Percentiles rank a stretch among this genome's conserved stretches.
phyloP scores from a whole-genome alignment of 2,329 filamentous ascomycete species.

The Colletotrichum lupini region DNA sequence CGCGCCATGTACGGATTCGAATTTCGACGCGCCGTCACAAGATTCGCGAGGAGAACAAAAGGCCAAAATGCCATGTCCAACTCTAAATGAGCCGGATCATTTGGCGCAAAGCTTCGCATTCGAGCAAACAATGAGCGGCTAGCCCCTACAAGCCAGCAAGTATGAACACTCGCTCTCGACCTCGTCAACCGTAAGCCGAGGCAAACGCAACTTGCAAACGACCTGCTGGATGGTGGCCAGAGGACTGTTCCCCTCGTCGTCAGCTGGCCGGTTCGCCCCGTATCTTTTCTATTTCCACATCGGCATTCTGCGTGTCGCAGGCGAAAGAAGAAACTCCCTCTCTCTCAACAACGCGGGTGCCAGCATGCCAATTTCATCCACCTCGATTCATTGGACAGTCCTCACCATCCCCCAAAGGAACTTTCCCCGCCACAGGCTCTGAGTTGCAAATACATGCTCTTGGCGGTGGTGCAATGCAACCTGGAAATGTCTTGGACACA shows the following conservation, averaged over 20 bases:
- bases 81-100: background rate
- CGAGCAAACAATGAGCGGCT: background rate
- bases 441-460: constrained; percentile 8
- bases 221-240: background rate
- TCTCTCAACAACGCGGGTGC: constrained; percentile 5
- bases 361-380: background rate
- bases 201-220: background rate
- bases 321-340: background rate
- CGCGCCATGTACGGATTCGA: background rate
- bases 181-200: background rate
- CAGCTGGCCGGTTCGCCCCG: background rate
- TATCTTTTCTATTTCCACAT: background rate
- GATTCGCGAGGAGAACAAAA: background rate
- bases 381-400: background rate
- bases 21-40: background rate
- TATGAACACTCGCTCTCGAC: background rate
- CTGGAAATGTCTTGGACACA: constrained; percentile 16
- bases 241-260: background rate
- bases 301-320: constrained; percentile 21
- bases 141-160: background rate
- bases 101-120: constrained; percentile 22
- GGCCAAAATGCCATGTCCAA: background rate
- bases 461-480: constrained; percentile 28
- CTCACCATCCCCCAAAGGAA: background rate
- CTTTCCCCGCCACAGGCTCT: constrained; percentile 5